Evolutionary conservation across 331 rosid species (phyloP).

Genomic region (Rhamnella rubrinervis): DNA sequence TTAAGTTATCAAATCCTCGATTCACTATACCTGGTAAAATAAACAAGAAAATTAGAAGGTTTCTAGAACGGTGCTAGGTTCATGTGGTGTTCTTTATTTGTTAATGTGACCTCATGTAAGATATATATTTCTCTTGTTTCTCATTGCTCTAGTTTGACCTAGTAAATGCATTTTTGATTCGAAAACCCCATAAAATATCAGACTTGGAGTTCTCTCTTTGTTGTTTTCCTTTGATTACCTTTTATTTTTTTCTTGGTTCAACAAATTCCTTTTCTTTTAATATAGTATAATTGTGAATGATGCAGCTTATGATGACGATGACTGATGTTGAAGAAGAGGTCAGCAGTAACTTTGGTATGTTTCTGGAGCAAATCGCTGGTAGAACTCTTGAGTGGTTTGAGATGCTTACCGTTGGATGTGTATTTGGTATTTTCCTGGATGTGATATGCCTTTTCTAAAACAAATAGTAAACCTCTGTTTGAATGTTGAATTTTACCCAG

Average conservation of each 20-base stretch:
- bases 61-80: background rate
- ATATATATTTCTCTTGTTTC: no score
- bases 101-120: no score
- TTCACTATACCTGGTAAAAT: conserved; percentile 9
- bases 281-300: background rate
- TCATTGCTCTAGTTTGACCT: no score
- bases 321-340: conserved; percentile 35
- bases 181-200: no score
- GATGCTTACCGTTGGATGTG: conserved; percentile 16
- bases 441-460: background rate
- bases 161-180: no score
- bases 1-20: background rate
- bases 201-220: no score
- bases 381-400: conserved; percentile 17
- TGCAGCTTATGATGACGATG: conserved; percentile 43
- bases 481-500: no score
- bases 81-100: background rate
- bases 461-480: background rate
- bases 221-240: no score
- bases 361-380: conserved; percentile 5
- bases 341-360: conserved; percentile 26
- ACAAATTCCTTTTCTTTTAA: conserved; percentile 1
- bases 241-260: background rate
- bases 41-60: background rate
- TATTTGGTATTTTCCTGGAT: conserved; percentile 13